Evolutionary conservation across 2,329 filamentous ascomycete species (phyloP).

Genomic region (Cladosporium velox): DNA sequence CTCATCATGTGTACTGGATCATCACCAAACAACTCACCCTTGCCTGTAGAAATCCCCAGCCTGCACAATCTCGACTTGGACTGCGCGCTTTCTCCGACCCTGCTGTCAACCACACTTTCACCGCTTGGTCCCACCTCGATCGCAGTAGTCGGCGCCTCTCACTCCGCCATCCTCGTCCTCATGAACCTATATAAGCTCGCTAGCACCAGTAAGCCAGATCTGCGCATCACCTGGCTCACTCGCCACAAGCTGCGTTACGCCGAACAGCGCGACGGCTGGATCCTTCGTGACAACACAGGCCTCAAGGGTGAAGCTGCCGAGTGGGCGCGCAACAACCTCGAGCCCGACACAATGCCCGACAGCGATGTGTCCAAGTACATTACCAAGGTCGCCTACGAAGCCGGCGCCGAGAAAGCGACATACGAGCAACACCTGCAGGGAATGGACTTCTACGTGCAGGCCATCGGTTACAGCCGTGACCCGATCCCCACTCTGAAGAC

Average conservation of each 20-base stretch:
- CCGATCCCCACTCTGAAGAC: constrained; percentile 52
- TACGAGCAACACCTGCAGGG: constrained; percentile 51
- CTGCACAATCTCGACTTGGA: constrained; percentile 56
- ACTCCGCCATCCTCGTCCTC: constrained; percentile 64
- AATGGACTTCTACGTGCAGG: constrained; percentile 59
- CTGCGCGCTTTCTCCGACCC: constrained; percentile 56
- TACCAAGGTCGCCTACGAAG: constrained; percentile 43
- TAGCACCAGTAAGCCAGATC: constrained; percentile 51
- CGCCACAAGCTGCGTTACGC: constrained; percentile 63
- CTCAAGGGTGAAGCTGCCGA: constrained; percentile 63
- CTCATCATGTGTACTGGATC: constrained; percentile 63
- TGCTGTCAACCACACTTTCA: constrained; percentile 45
- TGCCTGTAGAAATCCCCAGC: constrained; percentile 45
- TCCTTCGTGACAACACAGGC: constrained; percentile 65
- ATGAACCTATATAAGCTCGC: constrained; percentile 61
- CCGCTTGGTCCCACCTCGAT: constrained; percentile 47
- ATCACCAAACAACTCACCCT: constrained; percentile 47
- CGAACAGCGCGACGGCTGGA: constrained; percentile 64
- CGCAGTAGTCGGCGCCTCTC: constrained; percentile 63
- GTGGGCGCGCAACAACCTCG: constrained; percentile 61
- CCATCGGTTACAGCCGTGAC: constrained; percentile 59
- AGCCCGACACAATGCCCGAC: constrained; percentile 49
- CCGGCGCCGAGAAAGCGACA: constrained; percentile 51
- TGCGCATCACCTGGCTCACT: constrained; percentile 64
- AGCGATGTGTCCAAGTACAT: constrained; percentile 51